These are phyloP conservation scores for Lactarius quietus DNA, from an alignment of 768 basidiomycete genomes.

Conservation along the genomic window DNA sequence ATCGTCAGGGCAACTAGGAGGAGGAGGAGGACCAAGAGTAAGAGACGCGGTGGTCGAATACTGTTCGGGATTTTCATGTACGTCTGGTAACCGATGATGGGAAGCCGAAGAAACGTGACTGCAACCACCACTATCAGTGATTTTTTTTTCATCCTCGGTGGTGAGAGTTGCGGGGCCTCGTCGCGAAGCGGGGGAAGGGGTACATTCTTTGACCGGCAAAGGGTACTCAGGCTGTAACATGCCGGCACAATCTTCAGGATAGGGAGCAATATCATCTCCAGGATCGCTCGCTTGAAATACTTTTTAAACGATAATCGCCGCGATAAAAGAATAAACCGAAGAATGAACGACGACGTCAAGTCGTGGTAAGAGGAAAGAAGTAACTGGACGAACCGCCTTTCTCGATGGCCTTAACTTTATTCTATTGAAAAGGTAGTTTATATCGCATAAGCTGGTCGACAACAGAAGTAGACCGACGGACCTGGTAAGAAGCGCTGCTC, in stretches of 20 bases:
- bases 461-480: conserved; percentile 16
- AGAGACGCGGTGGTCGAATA: conserved; percentile 6
- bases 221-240: conserved; percentile 9
- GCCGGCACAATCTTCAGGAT: conserved; percentile 11
- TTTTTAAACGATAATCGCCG: conserved; percentile 1
- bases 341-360: conserved; percentile 20
- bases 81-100: conserved; percentile 19
- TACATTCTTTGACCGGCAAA: conserved; percentile 21
- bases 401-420: conserved; percentile 23
- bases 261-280: conserved; percentile 23
- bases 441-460: conserved; percentile 16
- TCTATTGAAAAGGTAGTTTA: conserved; percentile 12
- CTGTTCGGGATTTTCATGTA: conserved; percentile 15
- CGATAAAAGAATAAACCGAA: conserved; percentile 1
- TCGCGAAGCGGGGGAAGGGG: background rate
- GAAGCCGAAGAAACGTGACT: conserved; percentile 15
- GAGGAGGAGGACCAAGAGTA: conserved; percentile 18
- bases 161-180: background rate
- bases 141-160: conserved; percentile 1
- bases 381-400: conserved; percentile 16
- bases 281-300: conserved; percentile 25
- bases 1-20: conserved; percentile 20
- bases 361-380: conserved; percentile 5
- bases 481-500: conserved; percentile 21
- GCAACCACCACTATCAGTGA: conserved; percentile 1